phyloP scores from a whole-genome alignment of 164 flowering plant genomes.

The Berberis thunbergii region DNA sequence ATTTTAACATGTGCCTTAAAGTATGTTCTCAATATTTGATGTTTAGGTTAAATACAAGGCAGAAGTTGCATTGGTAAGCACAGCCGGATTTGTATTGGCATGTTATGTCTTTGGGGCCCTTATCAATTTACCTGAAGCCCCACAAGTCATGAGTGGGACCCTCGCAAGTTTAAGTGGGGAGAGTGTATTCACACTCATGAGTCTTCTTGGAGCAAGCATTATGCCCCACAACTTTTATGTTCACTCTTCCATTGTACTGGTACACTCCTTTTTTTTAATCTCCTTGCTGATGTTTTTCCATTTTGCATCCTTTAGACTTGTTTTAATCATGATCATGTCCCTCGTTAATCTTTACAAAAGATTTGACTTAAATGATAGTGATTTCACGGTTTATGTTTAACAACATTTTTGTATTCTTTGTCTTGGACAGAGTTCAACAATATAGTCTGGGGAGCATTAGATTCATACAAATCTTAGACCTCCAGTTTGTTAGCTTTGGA shows the following conservation, averaged over 20 bases:
- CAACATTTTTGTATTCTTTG: no score
- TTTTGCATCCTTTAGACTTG: no score
- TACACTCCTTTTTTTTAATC: conserved; percentile 7
- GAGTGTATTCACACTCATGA: conserved; percentile 66
- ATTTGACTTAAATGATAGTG: no score
- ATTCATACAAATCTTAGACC: no score
- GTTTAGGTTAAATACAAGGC: conserved; percentile 51
- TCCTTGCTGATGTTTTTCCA: background rate
- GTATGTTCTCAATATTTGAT: conserved; percentile 1
- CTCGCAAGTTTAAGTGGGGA: conserved; percentile 57
- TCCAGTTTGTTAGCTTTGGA: no score
- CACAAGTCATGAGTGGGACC: conserved; percentile 46
- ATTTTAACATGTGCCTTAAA: background rate
- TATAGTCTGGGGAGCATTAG: no score
- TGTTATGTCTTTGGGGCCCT: conserved; percentile 56
- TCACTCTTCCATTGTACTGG: conserved; percentile 89
- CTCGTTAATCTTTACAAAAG: no score
- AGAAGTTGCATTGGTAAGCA: conserved; percentile 30
- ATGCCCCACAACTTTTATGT: conserved; percentile 94
- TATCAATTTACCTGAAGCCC: conserved; percentile 54
- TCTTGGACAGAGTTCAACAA: no score
- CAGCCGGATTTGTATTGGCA: conserved; percentile 40
- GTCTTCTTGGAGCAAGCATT: conserved; percentile 85
- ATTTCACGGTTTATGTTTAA: no score
- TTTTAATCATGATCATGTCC: no score